phyloP scores from a whole-genome alignment of 441 rosid species.

The Mallotus japonicus region DNA sequence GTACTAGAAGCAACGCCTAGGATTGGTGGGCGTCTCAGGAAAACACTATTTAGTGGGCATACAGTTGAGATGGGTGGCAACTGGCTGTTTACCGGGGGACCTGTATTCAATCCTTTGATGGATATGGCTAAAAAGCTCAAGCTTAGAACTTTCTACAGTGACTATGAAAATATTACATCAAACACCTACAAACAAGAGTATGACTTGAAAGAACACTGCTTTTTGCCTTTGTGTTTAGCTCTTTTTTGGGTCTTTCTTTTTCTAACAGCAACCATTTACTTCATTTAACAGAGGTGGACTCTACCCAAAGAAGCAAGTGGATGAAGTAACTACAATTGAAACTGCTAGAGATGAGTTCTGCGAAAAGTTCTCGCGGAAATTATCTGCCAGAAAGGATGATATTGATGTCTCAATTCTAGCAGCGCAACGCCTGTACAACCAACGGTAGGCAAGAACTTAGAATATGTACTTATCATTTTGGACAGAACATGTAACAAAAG shows the following conservation, averaged over 20 bases:
- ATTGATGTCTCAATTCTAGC: constrained; percentile 28
- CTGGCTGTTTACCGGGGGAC: constrained; percentile 35
- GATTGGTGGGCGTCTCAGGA: constrained; percentile 23
- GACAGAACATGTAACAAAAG: neutral
- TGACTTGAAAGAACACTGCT: too few relatives aligned
- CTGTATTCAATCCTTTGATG: constrained; percentile 21
- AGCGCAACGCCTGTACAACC: constrained; percentile 17
- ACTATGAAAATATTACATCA: constrained; percentile 21
- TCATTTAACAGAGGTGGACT: constrained; percentile 23
- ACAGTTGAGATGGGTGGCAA: constrained; percentile 30
- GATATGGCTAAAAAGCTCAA: constrained; percentile 23
- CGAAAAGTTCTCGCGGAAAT: neutral
- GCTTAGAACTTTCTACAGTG: constrained; percentile 24
- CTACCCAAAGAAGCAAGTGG: constrained; percentile 20
- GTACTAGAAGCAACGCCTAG: constrained; percentile 22
- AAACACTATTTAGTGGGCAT: constrained; percentile 17
- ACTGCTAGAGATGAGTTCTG: constrained; percentile 25
- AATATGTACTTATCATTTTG: neutral
- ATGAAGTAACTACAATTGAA: neutral
- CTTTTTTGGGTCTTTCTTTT: too few relatives aligned
- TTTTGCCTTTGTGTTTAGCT: too few relatives aligned
- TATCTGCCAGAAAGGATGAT: constrained; percentile 24
- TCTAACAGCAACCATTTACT: neutral
- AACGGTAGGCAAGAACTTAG: constrained; percentile 7
- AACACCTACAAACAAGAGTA: constrained; percentile 35